Conservation (phyloP, 371 early-diverging fungal genomes). For the Circinella umbellata region DNA sequence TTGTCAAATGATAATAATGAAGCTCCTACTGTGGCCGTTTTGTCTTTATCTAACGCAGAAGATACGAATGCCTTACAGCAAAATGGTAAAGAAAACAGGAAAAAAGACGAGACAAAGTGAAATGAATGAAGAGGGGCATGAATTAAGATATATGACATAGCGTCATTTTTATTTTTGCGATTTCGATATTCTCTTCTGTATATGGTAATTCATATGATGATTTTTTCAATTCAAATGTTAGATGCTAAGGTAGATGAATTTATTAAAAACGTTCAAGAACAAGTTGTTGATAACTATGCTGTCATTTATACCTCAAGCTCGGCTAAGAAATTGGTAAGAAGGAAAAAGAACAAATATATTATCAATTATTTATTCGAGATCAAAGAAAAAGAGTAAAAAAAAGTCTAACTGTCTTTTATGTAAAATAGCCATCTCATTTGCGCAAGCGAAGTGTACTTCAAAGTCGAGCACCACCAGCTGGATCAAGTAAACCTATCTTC, state of each 20-base stretch:
- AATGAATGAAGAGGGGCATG: background rate
- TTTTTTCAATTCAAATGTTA: slow-evolving; percentile 11
- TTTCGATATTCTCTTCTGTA: too few relatives aligned
- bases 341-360: background rate
- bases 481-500: slow-evolving; percentile 42
- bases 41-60: slow-evolving; percentile 36
- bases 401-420: background rate
- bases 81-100: slow-evolving; percentile 38
- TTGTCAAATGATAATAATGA: slow-evolving; percentile 12
- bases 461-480: slow-evolving; percentile 37
- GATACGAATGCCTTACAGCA: slow-evolving; percentile 23
- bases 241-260: slow-evolving; percentile 37
- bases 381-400: background rate
- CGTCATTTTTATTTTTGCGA: too few relatives aligned
- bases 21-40: slow-evolving; percentile 13
- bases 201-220: too few relatives aligned
- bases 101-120: background rate
- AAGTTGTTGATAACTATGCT: slow-evolving; percentile 40
- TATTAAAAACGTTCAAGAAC: slow-evolving; percentile 31
- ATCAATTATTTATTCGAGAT: background rate
- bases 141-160: too few relatives aligned
- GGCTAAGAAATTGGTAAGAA: slow-evolving; percentile 35
- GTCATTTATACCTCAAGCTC: slow-evolving; percentile 53
- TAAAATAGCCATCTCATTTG: slow-evolving; percentile 9
- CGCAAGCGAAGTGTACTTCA: slow-evolving; percentile 22